Conservation (phyloP, 2,329 filamentous ascomycete genomes). For the Trichoderma atrobrunneum region DNA sequence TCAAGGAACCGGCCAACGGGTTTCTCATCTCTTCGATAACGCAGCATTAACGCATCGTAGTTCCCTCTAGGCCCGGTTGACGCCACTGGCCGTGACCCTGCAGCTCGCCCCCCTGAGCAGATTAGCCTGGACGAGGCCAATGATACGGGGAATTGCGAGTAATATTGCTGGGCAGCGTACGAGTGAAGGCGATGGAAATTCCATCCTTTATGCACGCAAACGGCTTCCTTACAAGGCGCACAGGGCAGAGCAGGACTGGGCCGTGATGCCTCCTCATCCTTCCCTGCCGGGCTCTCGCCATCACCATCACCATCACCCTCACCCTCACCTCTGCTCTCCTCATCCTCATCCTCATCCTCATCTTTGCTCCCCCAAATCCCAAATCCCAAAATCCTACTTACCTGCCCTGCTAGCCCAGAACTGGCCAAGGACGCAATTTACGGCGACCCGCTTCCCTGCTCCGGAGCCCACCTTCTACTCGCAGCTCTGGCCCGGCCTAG, state of each 20-base stretch:
- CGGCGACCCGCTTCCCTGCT: constrained; percentile 16
- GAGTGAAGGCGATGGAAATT: background rate
- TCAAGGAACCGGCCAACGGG: background rate
- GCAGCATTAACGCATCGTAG: background rate
- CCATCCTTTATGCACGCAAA: background rate
- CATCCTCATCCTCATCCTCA: background rate
- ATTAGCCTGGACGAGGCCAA: background rate
- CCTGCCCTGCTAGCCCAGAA: background rate
- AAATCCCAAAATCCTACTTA: background rate
- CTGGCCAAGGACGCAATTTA: constrained; percentile 20
- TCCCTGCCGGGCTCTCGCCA: background rate
- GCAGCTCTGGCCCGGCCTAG: constrained; percentile 7
- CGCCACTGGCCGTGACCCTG: constrained; percentile 7
- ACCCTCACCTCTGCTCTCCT: background rate
- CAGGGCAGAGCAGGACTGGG: background rate
- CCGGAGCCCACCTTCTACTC: constrained; percentile 17
- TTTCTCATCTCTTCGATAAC: background rate
- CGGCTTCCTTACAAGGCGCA: background rate
- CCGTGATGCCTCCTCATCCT: background rate
- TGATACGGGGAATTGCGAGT: background rate
- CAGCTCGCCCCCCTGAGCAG: constrained; percentile 6
- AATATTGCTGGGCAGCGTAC: background rate
- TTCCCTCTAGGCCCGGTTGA: background rate
- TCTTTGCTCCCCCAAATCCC: background rate
- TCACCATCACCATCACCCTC: background rate